Conservation (phyloP, 2,329 filamentous ascomycete species). For the Xylaria sp. region DNA sequence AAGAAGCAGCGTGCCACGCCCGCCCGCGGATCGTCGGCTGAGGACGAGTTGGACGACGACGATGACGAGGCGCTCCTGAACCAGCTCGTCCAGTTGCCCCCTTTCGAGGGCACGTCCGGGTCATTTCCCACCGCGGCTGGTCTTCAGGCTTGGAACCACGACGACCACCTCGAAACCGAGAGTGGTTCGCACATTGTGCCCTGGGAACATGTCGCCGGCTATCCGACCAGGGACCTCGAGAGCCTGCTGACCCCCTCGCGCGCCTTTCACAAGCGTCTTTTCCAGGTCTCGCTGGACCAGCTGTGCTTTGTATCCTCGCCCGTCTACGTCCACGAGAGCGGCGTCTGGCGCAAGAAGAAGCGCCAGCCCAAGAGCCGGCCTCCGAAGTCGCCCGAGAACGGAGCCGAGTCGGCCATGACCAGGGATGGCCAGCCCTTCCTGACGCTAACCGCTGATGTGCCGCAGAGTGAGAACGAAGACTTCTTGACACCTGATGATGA, state of each 20-base stretch:
- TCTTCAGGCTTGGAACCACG: constrained; percentile 60
- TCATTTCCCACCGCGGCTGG: constrained; percentile 53
- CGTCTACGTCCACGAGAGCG: constrained; percentile 82
- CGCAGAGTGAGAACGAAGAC: constrained; percentile 45
- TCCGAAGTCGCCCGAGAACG: constrained; percentile 46
- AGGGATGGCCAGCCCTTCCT: constrained; percentile 40
- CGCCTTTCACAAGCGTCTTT: constrained; percentile 82
- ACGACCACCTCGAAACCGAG: constrained; percentile 66
- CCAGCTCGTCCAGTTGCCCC: constrained; percentile 56
- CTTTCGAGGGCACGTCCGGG: constrained; percentile 45
- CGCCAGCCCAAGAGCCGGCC: constrained; percentile 51
- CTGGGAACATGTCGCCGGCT: constrained; percentile 79
- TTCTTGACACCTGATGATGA: constrained; percentile 44
- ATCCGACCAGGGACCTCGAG: constrained; percentile 80
- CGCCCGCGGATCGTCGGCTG: constrained; percentile 46
- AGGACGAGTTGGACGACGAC: constrained; percentile 52
- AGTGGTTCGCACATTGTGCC: constrained; percentile 69
- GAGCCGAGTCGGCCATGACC: constrained; percentile 35
- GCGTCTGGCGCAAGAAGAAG: constrained; percentile 76
- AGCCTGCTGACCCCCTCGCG: constrained; percentile 81
- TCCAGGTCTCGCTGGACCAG: constrained; percentile 84
- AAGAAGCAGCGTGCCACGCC: constrained; percentile 47
- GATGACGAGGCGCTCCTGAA: constrained; percentile 64
- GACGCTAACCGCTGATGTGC: constrained; percentile 37
- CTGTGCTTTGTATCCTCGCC: constrained; percentile 85